These are phyloP conservation scores for Termitomyces sp. DNA, from an alignment of 768 basidiomycete genomes.

Conservation along the genomic window DNA sequence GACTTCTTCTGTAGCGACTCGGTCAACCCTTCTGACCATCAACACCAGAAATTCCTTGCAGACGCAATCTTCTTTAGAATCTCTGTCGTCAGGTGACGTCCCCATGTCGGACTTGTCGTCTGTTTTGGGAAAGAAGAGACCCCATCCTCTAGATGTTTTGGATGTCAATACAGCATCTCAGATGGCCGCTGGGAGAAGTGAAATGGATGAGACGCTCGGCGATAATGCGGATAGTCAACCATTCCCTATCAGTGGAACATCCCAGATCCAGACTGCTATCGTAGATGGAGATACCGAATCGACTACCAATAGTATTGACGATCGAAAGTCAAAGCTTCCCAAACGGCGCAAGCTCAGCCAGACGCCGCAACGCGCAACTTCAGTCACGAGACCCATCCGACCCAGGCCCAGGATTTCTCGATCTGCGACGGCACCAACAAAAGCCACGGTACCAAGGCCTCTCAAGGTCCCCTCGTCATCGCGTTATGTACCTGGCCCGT, in stretches of 20 bases:
- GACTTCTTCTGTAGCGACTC: conserved; percentile 18
- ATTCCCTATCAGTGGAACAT: background rate
- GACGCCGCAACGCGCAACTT: conserved; percentile 10
- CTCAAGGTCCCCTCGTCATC: conserved; percentile 7
- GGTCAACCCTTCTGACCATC: conserved; percentile 36
- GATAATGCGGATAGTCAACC: background rate
- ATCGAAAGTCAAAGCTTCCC: conserved; percentile 20
- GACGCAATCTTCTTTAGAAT: conserved; percentile 40
- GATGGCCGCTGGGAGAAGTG: background rate
- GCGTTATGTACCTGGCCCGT: conserved; percentile 2
- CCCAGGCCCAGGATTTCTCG: conserved; percentile 13
- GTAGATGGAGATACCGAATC: conserved; percentile 6
- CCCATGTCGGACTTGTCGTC: conserved; percentile 33
- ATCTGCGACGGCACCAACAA: conserved; percentile 2
- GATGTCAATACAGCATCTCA: conserved; percentile 19
- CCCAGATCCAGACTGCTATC: background rate
- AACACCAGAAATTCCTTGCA: conserved; percentile 33
- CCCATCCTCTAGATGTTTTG: conserved; percentile 23
- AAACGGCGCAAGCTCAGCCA: conserved; percentile 31
- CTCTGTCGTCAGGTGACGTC: conserved; percentile 25
- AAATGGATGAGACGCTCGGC: background rate
- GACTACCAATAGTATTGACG: conserved; percentile 14
- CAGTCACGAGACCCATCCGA: conserved; percentile 12
- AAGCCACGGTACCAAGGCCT: conserved; percentile 8
- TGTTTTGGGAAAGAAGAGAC: conserved; percentile 40